These are phyloP conservation scores for Kalmusia sp. DNA, from an alignment of 2,329 filamentous ascomycete genomes.

Conservation along the genomic window DNA sequence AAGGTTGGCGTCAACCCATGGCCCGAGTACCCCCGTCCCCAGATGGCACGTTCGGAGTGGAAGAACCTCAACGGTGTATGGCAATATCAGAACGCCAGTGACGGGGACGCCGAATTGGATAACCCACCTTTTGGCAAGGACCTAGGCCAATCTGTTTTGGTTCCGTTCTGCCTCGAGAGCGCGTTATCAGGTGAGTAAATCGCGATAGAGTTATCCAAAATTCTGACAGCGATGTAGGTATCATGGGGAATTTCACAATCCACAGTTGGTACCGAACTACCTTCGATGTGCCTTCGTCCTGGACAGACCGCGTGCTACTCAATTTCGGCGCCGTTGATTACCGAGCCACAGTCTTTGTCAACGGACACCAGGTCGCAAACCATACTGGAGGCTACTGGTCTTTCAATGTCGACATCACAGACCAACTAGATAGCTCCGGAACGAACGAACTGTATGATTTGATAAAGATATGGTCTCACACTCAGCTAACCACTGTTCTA, in stretches of 20 bases:
- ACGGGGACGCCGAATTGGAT: constrained; percentile 49
- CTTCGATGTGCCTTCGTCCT: constrained; percentile 59
- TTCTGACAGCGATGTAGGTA: constrained; percentile 50
- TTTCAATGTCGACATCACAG: constrained; percentile 67
- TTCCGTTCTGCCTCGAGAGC: constrained; percentile 63
- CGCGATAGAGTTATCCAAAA: neutral
- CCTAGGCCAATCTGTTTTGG: constrained; percentile 54
- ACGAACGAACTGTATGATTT: constrained; percentile 62
- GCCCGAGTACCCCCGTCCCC: constrained; percentile 66
- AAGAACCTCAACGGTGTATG: constrained; percentile 66
- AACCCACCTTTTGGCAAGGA: constrained; percentile 54
- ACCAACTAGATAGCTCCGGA: constrained; percentile 48
- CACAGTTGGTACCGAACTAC: constrained; percentile 59
- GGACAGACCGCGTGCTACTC: constrained; percentile 56
- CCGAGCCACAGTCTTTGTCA: constrained; percentile 65
- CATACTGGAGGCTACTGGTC: constrained; percentile 69
- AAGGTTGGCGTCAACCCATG: constrained; percentile 61
- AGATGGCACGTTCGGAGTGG: constrained; percentile 62
- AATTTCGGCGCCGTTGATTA: constrained; percentile 68
- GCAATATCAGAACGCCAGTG: constrained; percentile 57
- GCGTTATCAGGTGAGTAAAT: constrained; percentile 56
- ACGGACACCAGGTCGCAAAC: constrained; percentile 59
- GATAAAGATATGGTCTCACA: too few species aligned
- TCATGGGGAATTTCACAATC: constrained; percentile 47
- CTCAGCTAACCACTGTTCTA: constrained; percentile 29